These are phyloP conservation scores for Neurospora sp. DNA, from an alignment of 495 filamentous ascomycete genomes.

Conservation along the genomic window DNA sequence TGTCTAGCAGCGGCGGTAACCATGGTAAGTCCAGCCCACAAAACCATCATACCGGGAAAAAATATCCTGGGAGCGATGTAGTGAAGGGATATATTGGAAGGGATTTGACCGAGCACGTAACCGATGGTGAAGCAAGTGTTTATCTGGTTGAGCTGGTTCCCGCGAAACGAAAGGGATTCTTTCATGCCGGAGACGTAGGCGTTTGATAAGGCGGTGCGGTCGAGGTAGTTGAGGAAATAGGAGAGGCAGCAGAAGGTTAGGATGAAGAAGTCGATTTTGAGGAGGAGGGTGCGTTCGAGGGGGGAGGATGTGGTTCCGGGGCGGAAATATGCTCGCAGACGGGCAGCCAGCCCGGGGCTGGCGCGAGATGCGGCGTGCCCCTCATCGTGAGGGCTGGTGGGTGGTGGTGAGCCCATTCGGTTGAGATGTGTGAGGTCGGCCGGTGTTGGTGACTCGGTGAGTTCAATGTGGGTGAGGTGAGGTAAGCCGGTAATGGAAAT, in stretches of 20 bases:
- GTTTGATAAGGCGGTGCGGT: slow-evolving; percentile 50
- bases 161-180: slow-evolving; percentile 47
- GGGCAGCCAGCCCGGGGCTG: not conserved
- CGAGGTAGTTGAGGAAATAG: slow-evolving; percentile 47
- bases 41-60: slow-evolving; percentile 50
- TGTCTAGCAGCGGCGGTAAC: slow-evolving; percentile 41
- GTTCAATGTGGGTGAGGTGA: no score
- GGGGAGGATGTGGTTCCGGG: slow-evolving; percentile 16
- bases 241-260: slow-evolving; percentile 54
- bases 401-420: no score
- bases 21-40: slow-evolving; percentile 55
- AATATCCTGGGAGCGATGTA: slow-evolving; percentile 49
- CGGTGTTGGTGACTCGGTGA: no score
- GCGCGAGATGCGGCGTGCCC: no score
- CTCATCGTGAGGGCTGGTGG: no score
- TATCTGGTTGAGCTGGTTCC: slow-evolving; percentile 49
- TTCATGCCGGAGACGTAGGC: slow-evolving; percentile 61
- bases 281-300: slow-evolving; percentile 39
- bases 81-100: slow-evolving; percentile 49
- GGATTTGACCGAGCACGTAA: slow-evolving; percentile 52
- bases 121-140: slow-evolving; percentile 42
- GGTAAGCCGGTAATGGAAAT: no score
- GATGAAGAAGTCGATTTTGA: slow-evolving; percentile 56
- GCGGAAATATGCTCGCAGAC: not conserved
- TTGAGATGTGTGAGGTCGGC: no score